Evolutionary conservation across 179 eudicot species (phyloP), one percentile per base, ranked within the genome.

Genomic region (Carnegiea gigantea): DNA sequence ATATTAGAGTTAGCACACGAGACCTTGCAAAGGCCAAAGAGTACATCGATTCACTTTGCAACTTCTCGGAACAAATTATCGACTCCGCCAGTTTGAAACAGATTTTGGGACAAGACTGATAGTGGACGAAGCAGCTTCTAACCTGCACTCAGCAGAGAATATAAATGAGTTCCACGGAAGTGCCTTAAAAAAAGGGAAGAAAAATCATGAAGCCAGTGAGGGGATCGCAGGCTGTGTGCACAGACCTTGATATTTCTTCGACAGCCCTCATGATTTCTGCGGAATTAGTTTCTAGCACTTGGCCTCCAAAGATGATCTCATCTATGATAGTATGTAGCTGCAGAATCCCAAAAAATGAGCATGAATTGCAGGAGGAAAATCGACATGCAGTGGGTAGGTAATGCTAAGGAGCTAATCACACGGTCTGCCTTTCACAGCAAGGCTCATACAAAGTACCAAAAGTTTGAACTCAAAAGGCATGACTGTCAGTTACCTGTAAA

Each of bases 231-330:
- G 44, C 48, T 13, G 83, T 77, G 77, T 64, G 49, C 68, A 28
- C 71, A 44, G 28, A 88, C 97, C 80, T 89, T 24, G 91, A 87
- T 70, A 94, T 89, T 86, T 92, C 99, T 75, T 91, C 95, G 70
- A 90, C 93, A 53, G 92, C 92, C 86, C 85, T 88, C 76, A 91
- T 88, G 78, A 93, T 91, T 86, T 95, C 97, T 20, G 87, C 70
- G 24, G 98, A 92, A 84, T 82, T 91, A 26, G 98, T 95, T 87
- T 95, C 99, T 36, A 95, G 84, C 60, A 95, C 99, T 78, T 93
- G 98, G 85, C 99, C 99, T 79, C 95, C 99, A 84, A 91, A 85
- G 65, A 93, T 86, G 38, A 93, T 92, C 83, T 95, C 99, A 80
- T 95, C 99, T 70, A 95, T 83, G 57, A 95, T 91, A 46, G 92